phyloP scores from a whole-genome alignment of 345 rosid species.

The sweet orange (Citrus sinensis) region DVS_A1.0 CM039161.1:14962501-14963000 shows the following conservation, averaged over 20 bases:
- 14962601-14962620: not conserved
- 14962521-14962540: slow-evolving; percentile 82
- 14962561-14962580: slow-evolving; percentile 72
- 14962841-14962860: not conserved
- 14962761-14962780: not conserved
- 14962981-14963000: not conserved
- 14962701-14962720: not conserved
- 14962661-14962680: slow-evolving; percentile 10
- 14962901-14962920: not conserved
- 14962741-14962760: not conserved
- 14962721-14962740: not conserved
- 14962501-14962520: slow-evolving; percentile 64
- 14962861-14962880: not conserved
- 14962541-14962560: slow-evolving; percentile 98
- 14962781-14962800: not conserved
- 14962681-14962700: not conserved
- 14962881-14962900: not conserved
- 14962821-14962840: not conserved
- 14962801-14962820: not conserved
- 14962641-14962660: not conserved
- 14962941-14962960: not conserved
- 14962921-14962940: not conserved
- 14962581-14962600: slow-evolving; percentile 3
- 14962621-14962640: not conserved
- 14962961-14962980: not conserved